Percentiles rank a stretch among this genome's conserved stretches.
Evolutionary conservation across 1,139 yeast species (phyloP).

Genomic region (Hansenula sp.): DNA sequence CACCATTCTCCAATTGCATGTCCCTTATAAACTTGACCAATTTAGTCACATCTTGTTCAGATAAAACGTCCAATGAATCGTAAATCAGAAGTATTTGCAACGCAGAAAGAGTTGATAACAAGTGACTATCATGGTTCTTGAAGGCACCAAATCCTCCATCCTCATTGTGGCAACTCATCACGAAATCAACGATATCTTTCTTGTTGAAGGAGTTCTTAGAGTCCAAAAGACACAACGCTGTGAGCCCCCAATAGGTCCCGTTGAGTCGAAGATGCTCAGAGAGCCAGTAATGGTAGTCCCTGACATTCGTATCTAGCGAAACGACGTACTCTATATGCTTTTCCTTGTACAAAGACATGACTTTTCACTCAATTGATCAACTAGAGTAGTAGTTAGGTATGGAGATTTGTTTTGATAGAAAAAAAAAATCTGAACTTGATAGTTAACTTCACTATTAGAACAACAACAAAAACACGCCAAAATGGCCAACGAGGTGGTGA

Average conservation of each 20-base stretch:
- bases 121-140: conserved; percentile 85
- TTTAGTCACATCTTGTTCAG: conserved; percentile 26
- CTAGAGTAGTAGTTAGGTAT: too few relatives aligned
- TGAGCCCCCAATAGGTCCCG: conserved; percentile 94
- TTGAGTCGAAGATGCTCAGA: conserved; percentile 86
- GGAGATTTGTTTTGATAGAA: conserved; percentile 10
- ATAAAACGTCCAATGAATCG: conserved; percentile 45
- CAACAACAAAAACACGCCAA: neutral
- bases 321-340: conserved; percentile 52
- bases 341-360: conserved; percentile 26
- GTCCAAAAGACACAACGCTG: conserved; percentile 63
- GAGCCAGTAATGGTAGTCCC: conserved; percentile 78
- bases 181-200: conserved; percentile 60
- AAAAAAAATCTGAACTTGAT: neutral
- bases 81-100: conserved; percentile 72
- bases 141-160: conserved; percentile 84
- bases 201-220: conserved; percentile 54
- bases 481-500: conserved; percentile 3
- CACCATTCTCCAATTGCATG: conserved; percentile 69
- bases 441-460: neutral
- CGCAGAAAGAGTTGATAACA: conserved; percentile 84
- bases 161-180: conserved; percentile 61
- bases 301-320: conserved; percentile 43
- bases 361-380: neutral
- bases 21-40: conserved; percentile 45